Percentiles rank a stretch among this genome's conserved stretches.
Conservation (phyloP, 2,329 filamentous ascomycete genomes). For the Neonectria magnoliae region DNA sequence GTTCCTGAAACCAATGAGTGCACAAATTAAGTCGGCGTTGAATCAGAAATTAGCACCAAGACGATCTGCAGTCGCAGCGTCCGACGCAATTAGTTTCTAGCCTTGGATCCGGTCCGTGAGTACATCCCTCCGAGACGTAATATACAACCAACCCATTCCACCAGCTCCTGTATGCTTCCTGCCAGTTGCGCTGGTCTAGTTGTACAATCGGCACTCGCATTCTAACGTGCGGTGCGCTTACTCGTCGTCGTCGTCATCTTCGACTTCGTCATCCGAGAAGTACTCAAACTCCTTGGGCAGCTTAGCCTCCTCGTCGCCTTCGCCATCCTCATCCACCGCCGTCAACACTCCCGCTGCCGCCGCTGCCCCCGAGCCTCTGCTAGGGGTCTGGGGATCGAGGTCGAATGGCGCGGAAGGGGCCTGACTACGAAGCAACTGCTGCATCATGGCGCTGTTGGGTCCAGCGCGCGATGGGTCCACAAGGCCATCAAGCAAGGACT, state of each 20-base stretch:
- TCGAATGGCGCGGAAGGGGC: conserved; percentile 47
- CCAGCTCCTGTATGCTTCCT: conserved; percentile 27
- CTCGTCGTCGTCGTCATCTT: conserved; percentile 52
- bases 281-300: conserved; percentile 82
- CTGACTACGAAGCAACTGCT: conserved; percentile 55
- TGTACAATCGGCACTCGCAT: conserved; percentile 35
- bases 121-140: conserved; percentile 32
- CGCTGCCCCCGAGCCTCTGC: conserved; percentile 65
- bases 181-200: conserved; percentile 32
- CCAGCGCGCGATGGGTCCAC: conserved; percentile 46
- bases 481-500: conserved; percentile 51
- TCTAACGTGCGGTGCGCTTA: conserved; percentile 14
- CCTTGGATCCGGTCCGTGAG: conserved; percentile 25
- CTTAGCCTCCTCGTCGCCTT: conserved; percentile 77
- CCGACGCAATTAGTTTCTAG: conserved; percentile 31
- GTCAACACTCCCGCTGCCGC: conserved; percentile 84
- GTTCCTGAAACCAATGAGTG: background rate
- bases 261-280: conserved; percentile 72
- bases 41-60: conserved; percentile 13
- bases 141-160: conserved; percentile 29
- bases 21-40: background rate
- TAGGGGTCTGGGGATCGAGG: conserved; percentile 43
- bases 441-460: conserved; percentile 49
- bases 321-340: conserved; percentile 85
- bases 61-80: background rate